Percentiles rank a stretch among this genome's conserved stretches.
These are phyloP conservation scores for Chytriomyces sp. DNA, from an alignment of 192 early-diverging fungal species.

Conservation along the genomic window DNA sequence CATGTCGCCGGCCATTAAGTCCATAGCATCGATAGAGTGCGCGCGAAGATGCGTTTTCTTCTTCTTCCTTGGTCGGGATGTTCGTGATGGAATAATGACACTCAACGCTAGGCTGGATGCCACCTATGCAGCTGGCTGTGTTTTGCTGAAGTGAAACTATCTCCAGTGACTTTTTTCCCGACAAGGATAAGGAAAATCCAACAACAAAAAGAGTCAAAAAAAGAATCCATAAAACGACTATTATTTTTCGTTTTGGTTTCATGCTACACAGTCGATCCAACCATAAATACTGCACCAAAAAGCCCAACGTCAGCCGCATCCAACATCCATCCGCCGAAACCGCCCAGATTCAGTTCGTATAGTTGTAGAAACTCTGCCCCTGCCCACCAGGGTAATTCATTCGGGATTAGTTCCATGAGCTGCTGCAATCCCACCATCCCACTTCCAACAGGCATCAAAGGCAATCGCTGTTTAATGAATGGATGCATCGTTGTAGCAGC, in stretches of 20 bases:
- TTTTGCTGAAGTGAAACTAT: too few species aligned
- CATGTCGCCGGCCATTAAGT: too few species aligned
- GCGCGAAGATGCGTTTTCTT: too few species aligned
- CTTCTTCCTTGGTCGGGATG: too few species aligned
- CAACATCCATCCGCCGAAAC: neutral
- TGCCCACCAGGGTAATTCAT: neutral
- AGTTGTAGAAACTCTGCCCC: neutral
- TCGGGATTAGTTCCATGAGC: neutral
- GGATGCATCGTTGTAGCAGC: neutral
- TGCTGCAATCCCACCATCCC: neutral
- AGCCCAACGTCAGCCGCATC: neutral
- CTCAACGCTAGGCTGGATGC: too few species aligned
- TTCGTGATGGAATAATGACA: too few species aligned
- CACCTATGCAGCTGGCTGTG: too few species aligned
- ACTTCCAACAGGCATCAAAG: neutral
- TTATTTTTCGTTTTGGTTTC: neutral
- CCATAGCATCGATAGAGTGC: too few species aligned
- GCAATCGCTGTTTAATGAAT: neutral
- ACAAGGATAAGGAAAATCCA: too few species aligned
- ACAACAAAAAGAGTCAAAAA: neutral
- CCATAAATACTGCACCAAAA: neutral
- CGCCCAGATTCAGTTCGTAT: neutral
- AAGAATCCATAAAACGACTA: neutral
- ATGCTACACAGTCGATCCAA: neutral
- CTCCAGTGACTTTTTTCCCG: neutral